Percentiles rank a stretch among this genome's conserved stretches.
phyloP scores from a whole-genome alignment of 2,329 filamentous ascomycete species.

The Aureobasidium sp. region DNA sequence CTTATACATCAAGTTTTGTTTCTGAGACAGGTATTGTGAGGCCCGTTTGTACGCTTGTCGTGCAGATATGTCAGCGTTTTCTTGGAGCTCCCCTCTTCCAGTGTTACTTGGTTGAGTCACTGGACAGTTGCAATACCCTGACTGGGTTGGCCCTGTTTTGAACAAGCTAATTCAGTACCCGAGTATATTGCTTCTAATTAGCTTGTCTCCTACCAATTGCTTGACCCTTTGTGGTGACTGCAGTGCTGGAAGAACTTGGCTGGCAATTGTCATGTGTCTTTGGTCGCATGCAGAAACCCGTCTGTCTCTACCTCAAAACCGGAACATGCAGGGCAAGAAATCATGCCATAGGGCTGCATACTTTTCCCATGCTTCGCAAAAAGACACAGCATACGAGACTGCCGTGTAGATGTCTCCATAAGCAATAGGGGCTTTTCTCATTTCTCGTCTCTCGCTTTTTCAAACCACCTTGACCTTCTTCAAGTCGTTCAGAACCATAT shows the following conservation, averaged over 20 bases:
- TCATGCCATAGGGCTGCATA: conserved; percentile 9
- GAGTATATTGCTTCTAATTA: too few species aligned
- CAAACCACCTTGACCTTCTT: conserved; percentile 46
- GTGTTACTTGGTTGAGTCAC: neutral
- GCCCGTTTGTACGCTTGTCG: neutral
- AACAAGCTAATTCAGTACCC: too few species aligned
- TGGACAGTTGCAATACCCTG: neutral
- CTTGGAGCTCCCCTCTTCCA: neutral
- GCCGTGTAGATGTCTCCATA: conserved; percentile 4
- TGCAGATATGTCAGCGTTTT: conserved; percentile 5
- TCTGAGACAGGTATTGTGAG: neutral
- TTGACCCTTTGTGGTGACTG: neutral
- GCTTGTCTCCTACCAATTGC: neutral
- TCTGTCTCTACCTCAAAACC: neutral
- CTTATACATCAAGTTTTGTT: neutral
- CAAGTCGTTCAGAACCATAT: conserved; percentile 94
- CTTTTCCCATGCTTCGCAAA: neutral
- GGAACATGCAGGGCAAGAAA: neutral
- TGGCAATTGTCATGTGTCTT: neutral
- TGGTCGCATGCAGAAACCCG: neutral
- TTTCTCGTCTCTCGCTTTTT: neutral
- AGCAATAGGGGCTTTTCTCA: neutral
- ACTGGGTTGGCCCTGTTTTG: neutral
- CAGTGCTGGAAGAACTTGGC: neutral
- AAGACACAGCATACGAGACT: neutral